These are phyloP conservation scores for Exophiala aquamarina DNA, from an alignment of 2,329 filamentous ascomycete species.

Conservation along the genomic window DNA sequence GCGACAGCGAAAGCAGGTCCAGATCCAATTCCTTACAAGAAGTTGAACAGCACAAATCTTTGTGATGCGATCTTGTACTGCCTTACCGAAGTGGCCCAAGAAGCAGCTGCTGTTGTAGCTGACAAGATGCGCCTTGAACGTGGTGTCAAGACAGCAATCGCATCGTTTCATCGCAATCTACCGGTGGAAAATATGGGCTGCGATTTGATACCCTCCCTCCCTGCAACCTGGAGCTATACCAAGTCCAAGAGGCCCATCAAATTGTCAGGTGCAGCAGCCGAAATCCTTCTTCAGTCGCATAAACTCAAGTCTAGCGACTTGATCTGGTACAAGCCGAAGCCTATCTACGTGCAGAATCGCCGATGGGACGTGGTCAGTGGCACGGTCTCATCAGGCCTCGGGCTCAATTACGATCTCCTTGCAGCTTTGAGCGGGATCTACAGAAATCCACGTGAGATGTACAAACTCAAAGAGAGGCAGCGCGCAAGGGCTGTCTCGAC, in stretches of 20 bases:
- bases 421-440: slow-evolving; percentile 24
- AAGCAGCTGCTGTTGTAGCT: slow-evolving; percentile 32
- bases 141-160: slow-evolving; percentile 42
- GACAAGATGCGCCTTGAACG: slow-evolving; percentile 33
- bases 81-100: slow-evolving; percentile 34
- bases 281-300: neutral
- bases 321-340: slow-evolving; percentile 30
- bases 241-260: slow-evolving; percentile 1
- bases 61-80: slow-evolving; percentile 48
- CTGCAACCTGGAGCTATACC: slow-evolving; percentile 44
- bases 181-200: slow-evolving; percentile 66
- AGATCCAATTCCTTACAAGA: slow-evolving; percentile 46
- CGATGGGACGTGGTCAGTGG: slow-evolving; percentile 37
- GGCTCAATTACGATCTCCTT: slow-evolving; percentile 31
- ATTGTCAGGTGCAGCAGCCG: slow-evolving; percentile 14
- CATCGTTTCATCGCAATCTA: slow-evolving; percentile 65
- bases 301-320: slow-evolving; percentile 8
- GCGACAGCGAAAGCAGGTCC: slow-evolving; percentile 51
- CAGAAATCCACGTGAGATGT: slow-evolving; percentile 33
- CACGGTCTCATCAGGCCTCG: slow-evolving; percentile 29
- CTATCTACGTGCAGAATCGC: slow-evolving; percentile 35
- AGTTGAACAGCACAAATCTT: slow-evolving; percentile 46
- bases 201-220: slow-evolving; percentile 64
- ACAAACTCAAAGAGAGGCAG: slow-evolving; percentile 26
- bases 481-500: slow-evolving; percentile 3